phyloP scores from a whole-genome alignment of 2,329 filamentous ascomycete genomes.

The Kalmusia sp. region DNA sequence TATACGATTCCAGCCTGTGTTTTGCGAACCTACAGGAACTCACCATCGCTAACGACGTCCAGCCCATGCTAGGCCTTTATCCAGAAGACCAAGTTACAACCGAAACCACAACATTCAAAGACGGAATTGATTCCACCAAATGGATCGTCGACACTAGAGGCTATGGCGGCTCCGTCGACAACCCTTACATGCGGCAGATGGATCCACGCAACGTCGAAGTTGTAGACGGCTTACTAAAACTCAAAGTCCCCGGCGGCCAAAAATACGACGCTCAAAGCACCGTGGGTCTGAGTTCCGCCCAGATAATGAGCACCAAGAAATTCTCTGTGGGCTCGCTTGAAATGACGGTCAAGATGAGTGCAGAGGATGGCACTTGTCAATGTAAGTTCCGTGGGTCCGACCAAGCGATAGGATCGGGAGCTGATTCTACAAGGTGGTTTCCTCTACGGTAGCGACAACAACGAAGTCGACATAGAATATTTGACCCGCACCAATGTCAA shows the following conservation, averaged over 20 bases:
- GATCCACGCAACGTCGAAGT: conserved; percentile 2
- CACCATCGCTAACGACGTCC: not conserved
- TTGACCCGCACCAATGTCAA: conserved; percentile 8
- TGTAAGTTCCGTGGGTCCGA: conserved; percentile 1
- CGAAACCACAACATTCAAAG: conserved; percentile 7
- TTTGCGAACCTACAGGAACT: not conserved
- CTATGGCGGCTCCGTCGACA: conserved; percentile 2
- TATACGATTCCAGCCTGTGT: no score
- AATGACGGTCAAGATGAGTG: conserved; percentile 7
- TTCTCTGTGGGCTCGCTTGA: conserved; percentile 5
- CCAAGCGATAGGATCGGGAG: not conserved
- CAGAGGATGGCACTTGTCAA: conserved; percentile 3
- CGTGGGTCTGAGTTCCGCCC: conserved; percentile 2
- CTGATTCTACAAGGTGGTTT: conserved; percentile 6
- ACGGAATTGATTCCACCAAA: conserved; percentile 7
- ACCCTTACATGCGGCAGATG: conserved; percentile 7
- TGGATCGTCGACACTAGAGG: conserved; percentile 7
- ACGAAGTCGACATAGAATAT: conserved; percentile 8
- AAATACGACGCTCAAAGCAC: conserved; percentile 3
- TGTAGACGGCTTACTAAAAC: not conserved
- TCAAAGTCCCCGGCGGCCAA: conserved; percentile 7
- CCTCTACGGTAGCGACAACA: conserved; percentile 7
- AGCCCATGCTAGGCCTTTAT: conserved; percentile 7
- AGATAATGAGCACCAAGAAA: conserved; percentile 5
- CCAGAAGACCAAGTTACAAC: conserved; percentile 1